Evolutionary conservation across 805 yeast genomes (phyloP).

Genomic region (Blastobotrys mokoenaii): DNA sequence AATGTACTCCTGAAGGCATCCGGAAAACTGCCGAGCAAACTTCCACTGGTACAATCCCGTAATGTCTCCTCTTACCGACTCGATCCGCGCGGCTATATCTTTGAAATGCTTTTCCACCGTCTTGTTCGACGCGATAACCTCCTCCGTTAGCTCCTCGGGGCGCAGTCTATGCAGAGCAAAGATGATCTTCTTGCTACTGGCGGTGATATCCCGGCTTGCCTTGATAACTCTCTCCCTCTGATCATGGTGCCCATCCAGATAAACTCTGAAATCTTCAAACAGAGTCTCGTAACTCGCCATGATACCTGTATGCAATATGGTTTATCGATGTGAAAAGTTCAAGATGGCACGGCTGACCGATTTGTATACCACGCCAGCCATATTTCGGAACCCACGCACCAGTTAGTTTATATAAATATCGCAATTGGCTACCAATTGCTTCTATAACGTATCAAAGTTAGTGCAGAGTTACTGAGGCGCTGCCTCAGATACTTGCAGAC

Average conservation of each 20-base stretch:
- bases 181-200: conserved; percentile 31
- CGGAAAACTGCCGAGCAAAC: conserved; percentile 15
- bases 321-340: background rate
- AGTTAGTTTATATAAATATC: too few relatives aligned
- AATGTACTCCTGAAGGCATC: conserved; percentile 22
- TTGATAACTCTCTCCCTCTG: conserved; percentile 31
- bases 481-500: too few relatives aligned
- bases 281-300: background rate
- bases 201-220: conserved; percentile 32
- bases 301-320: background rate
- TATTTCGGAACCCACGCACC: too few relatives aligned
- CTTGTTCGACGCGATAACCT: background rate
- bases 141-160: background rate
- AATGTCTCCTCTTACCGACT: conserved; percentile 5
- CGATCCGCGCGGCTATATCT: conserved; percentile 5
- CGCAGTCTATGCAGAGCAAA: conserved; percentile 21
- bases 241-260: conserved; percentile 25
- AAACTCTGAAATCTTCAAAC: conserved; percentile 1
- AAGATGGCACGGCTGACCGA: background rate
- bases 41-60: conserved; percentile 9
- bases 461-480: too few relatives aligned
- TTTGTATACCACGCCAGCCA: too few relatives aligned
- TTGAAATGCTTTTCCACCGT: background rate
- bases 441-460: too few relatives aligned
- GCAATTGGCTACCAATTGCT: too few relatives aligned